Evolutionary conservation across 257 asterid genomes (phyloP).

Genomic region (Solanum phureja): DNA sequence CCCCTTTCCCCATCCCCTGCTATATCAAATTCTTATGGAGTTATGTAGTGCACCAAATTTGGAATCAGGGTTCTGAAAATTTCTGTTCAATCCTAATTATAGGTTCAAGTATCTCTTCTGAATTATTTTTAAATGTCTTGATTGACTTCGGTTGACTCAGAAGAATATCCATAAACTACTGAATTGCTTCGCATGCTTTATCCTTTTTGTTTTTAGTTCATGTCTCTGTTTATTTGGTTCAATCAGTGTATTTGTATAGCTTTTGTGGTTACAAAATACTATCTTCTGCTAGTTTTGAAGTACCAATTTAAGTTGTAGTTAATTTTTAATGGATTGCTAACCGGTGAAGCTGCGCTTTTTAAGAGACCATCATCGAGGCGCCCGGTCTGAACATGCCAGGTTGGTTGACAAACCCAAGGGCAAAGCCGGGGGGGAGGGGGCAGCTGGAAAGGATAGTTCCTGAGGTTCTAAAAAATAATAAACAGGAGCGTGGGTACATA

Average conservation of each 20-base stretch:
- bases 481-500: no score
- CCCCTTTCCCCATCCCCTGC: not conserved
- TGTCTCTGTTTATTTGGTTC: not conserved
- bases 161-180: not conserved
- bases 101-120: not conserved
- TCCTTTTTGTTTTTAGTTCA: not conserved
- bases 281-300: not conserved
- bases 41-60: not conserved
- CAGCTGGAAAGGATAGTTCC: no score
- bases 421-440: no score
- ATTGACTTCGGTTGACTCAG: not conserved
- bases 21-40: not conserved
- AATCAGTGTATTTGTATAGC: not conserved
- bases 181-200: not conserved
- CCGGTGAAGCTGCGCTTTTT: not conserved
- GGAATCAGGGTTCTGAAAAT: not conserved
- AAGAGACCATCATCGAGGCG: not conserved
- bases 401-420: no score
- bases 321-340: not conserved
- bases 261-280: not conserved
- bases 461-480: no score
- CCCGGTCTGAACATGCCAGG: no score
- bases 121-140: not conserved
- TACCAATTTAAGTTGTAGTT: not conserved
- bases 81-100: not conserved